Evolutionary conservation across 495 filamentous ascomycete species (phyloP).

Genomic region (Penicillium longicatenatum): DNA sequence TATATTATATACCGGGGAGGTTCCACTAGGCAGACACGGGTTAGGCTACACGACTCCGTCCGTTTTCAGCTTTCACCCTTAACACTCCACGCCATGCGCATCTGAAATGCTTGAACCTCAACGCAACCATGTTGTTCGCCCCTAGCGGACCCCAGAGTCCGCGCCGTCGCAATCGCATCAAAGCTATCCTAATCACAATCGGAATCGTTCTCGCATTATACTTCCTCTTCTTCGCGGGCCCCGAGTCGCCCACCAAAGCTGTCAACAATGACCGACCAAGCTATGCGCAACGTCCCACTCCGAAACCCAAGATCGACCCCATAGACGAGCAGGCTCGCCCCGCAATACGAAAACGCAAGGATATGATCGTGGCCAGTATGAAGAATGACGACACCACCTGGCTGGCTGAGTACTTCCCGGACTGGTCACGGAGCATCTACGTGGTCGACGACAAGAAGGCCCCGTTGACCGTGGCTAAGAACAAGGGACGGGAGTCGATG

Average conservation of each 20-base stretch:
- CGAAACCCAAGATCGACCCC: constrained; percentile 16
- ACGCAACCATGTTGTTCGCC: constrained; percentile 39
- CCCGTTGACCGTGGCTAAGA: constrained; percentile 47
- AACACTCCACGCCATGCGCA: constrained; percentile 6
- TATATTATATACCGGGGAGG: not conserved
- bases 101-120: constrained; percentile 5
- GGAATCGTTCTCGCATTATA: constrained; percentile 43
- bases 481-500: constrained; percentile 62
- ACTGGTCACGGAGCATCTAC: constrained; percentile 54
- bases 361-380: constrained; percentile 58
- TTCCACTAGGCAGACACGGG: not conserved
- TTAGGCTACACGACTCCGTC: constrained; percentile 1
- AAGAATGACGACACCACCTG: constrained; percentile 56
- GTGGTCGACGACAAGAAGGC: constrained; percentile 52
- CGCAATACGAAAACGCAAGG: constrained; percentile 34
- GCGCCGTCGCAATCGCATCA: constrained; percentile 45
- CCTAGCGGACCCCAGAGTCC: constrained; percentile 41
- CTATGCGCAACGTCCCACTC: constrained; percentile 25
- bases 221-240: constrained; percentile 40
- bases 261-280: constrained; percentile 18
- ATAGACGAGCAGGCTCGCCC: constrained; percentile 35
- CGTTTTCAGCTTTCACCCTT: constrained; percentile 10
- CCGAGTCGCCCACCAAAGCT: constrained; percentile 15
- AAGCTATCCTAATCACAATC: constrained; percentile 44
- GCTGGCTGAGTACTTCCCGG: constrained; percentile 51